Percentiles rank a stretch among this genome's conserved stretches.
phyloP scores from a whole-genome alignment of 306 rosid species.

The Lotus japonicus region DNA sequence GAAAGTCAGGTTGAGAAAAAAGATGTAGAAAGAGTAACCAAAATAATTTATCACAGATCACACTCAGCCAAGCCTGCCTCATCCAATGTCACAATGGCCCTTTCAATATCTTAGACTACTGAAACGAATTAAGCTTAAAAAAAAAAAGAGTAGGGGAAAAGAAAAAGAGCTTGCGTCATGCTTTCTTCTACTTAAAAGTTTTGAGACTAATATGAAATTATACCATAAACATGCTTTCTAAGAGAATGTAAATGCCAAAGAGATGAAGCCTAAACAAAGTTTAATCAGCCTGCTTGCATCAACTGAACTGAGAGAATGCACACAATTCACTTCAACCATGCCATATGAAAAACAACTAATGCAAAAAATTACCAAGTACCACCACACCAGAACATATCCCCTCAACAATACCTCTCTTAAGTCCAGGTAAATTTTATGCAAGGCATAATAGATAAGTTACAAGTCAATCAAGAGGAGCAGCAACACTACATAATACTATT shows the following conservation, averaged over 20 bases:
- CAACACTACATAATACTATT: neutral
- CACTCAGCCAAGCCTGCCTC: neutral
- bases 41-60: neutral
- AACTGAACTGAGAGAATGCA: constrained; percentile 5
- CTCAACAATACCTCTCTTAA: neutral
- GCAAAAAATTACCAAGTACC: neutral
- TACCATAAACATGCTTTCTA: neutral
- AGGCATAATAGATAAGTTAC: neutral
- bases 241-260: neutral
- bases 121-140: neutral
- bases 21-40: neutral
- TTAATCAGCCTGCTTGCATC: neutral
- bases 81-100: neutral
- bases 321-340: neutral
- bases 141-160: neutral
- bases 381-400: neutral
- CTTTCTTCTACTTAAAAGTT: neutral
- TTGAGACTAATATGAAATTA: neutral
- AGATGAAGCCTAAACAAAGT: too few relatives aligned
- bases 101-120: neutral
- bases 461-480: neutral
- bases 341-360: neutral
- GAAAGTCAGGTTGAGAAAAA: neutral
- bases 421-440: neutral
- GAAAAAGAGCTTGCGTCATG: neutral